phyloP scores from a whole-genome alignment of 1,139 yeast species.

The Taiozyma sp. region DNA sequence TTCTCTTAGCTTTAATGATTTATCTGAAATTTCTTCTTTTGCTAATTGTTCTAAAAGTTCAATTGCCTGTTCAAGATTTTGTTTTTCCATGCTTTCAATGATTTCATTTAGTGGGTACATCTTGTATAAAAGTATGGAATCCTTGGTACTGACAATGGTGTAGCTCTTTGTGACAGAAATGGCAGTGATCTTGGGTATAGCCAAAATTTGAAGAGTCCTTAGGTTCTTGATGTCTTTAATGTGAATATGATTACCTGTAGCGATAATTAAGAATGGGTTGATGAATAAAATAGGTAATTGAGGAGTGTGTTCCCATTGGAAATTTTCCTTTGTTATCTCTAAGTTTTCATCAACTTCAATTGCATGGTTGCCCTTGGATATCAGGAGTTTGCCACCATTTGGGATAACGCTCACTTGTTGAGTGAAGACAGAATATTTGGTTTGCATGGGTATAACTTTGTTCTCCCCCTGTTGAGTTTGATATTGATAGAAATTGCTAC shows the following conservation, averaged over 20 bases:
- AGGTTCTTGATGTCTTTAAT: slow-evolving; percentile 37
- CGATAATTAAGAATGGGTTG: slow-evolving; percentile 43
- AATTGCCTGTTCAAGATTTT: slow-evolving; percentile 35
- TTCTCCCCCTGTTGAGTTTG: neutral
- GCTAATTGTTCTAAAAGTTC: slow-evolving; percentile 31
- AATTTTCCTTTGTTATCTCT: slow-evolving; percentile 6
- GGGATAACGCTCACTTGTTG: slow-evolving; percentile 1
- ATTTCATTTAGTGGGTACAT: slow-evolving; percentile 28
- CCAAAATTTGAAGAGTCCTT: slow-evolving; percentile 25
- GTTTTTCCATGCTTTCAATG: slow-evolving; percentile 31
- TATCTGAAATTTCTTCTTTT: slow-evolving; percentile 27
- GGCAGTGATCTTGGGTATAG: slow-evolving; percentile 9
- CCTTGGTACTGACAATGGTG: slow-evolving; percentile 19
- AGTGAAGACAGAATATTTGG: slow-evolving; percentile 4
- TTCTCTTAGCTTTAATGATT: slow-evolving; percentile 35
- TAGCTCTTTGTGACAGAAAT: neutral
- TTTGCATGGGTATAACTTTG: neutral
- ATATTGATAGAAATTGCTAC: slow-evolving; percentile 1
- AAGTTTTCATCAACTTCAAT: slow-evolving; percentile 20
- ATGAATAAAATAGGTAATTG: slow-evolving; percentile 29
- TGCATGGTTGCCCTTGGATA: slow-evolving; percentile 22
- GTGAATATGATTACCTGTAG: slow-evolving; percentile 38
- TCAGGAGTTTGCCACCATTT: neutral
- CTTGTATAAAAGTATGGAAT: slow-evolving; percentile 30
- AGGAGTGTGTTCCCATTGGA: slow-evolving; percentile 30